phyloP scores from a whole-genome alignment of 306 rosid genomes.

The Acmispon strigosus region DNA sequence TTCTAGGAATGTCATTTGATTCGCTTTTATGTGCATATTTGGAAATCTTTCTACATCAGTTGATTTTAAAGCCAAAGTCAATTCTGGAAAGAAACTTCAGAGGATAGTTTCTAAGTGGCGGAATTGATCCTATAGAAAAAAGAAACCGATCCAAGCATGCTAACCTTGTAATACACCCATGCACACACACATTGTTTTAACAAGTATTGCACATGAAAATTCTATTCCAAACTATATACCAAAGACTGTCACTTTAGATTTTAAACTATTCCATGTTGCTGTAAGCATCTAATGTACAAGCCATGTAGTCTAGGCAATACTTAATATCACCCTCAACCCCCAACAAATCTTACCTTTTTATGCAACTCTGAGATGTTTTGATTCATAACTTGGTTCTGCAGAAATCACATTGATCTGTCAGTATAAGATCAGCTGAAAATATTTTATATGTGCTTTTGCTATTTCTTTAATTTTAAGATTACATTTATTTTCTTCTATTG shows the following conservation, averaged over 20 bases:
- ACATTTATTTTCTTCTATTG: not conserved
- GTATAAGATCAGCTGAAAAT: not conserved
- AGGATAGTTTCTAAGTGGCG: no score
- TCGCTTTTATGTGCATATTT: no score
- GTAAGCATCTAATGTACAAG: not conserved
- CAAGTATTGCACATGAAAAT: not conserved
- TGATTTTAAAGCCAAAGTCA: no score
- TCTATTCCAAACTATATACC: not conserved
- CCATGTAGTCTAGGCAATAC: not conserved
- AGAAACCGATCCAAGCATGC: no score
- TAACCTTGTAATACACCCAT: no score
- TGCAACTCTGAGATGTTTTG: constrained; percentile 66
- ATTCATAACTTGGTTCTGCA: constrained; percentile 80
- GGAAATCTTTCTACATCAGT: no score
- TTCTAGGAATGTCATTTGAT: not conserved
- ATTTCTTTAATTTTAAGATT: not conserved
- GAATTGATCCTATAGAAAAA: no score
- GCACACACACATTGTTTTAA: not conserved
- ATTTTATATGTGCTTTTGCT: not conserved
- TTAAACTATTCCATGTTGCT: not conserved
- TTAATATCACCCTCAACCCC: not conserved
- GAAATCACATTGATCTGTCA: not conserved
- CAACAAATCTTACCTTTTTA: constrained; percentile 50
- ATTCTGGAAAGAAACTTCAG: no score
- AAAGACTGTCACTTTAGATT: not conserved